Conservation (phyloP, 345 rosid genomes). For the Cochlearia excelsa region DNA sequence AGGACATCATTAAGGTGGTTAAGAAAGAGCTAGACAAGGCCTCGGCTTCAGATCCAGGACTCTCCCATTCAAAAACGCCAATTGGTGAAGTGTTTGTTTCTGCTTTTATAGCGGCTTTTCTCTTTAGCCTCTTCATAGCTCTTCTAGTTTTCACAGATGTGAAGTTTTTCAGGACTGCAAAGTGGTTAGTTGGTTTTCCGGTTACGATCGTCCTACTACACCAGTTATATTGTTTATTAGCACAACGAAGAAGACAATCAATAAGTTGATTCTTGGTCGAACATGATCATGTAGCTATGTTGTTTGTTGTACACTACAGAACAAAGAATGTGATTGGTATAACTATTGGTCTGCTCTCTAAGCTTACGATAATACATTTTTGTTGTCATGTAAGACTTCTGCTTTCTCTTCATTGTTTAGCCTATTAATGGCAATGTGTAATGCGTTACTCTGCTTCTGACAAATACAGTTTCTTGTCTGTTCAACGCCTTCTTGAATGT, state of each 20-base stretch:
- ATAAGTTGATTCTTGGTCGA: neutral
- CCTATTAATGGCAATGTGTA: neutral
- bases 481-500: neutral
- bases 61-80: neutral
- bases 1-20: neutral
- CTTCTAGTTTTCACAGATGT: conserved; percentile 18
- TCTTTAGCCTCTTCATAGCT: conserved; percentile 21
- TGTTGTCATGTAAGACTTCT: conserved; percentile 9
- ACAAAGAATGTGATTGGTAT: neutral
- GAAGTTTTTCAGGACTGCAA: conserved; percentile 7
- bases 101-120: conserved; percentile 12
- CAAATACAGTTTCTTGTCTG: no score
- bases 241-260: conserved; percentile 5
- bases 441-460: no score
- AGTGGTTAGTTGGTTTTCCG: conserved; percentile 26
- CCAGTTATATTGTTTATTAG: conserved; percentile 12
- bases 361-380: neutral
- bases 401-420: neutral
- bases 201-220: conserved; percentile 9
- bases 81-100: conserved; percentile 14
- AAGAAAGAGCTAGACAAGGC: conserved; percentile 17
- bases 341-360: neutral
- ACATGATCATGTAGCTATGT: neutral
- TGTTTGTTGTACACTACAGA: conserved; percentile 7
- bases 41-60: neutral